Evolutionary conservation across 1,139 yeast genomes (phyloP).

Genomic region (Wickerhamiella pararugosa): DNA sequence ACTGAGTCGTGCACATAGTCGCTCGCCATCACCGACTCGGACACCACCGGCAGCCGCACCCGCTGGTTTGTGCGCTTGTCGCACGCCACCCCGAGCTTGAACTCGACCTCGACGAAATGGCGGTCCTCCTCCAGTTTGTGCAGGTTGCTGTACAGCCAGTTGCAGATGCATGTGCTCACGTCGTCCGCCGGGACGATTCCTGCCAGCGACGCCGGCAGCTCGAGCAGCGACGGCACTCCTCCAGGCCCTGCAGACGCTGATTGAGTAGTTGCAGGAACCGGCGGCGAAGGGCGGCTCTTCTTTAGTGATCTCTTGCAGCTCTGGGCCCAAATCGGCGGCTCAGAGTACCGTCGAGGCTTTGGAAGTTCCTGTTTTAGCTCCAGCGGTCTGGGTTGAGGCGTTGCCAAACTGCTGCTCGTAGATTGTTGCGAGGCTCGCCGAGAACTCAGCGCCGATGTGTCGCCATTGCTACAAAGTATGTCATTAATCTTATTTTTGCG

Average conservation of each 20-base stretch:
- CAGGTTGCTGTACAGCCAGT: conserved; percentile 78
- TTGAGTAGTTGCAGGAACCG: no score
- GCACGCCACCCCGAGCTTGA: conserved; percentile 65
- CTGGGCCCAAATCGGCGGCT: conserved; percentile 14
- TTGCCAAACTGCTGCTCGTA: neutral
- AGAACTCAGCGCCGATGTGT: neutral
- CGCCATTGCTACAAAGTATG: neutral
- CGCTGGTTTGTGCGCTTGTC: conserved; percentile 53
- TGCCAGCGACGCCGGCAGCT: conserved; percentile 36
- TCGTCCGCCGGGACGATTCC: conserved; percentile 74
- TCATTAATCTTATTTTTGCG: neutral
- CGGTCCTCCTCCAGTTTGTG: conserved; percentile 46
- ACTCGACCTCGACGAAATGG: conserved; percentile 58
- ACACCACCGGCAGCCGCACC: conserved; percentile 52
- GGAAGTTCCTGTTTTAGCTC: neutral
- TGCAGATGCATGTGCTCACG: conserved; percentile 64
- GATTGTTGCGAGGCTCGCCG: neutral
- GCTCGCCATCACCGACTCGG: conserved; percentile 55
- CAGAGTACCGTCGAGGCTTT: conserved; percentile 1
- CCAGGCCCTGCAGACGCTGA: conserved; percentile 1
- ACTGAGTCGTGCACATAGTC: conserved; percentile 40
- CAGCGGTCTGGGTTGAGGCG: neutral
- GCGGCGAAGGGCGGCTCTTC: neutral
- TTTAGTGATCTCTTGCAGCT: conserved; percentile 8
- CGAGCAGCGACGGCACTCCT: conserved; percentile 11